Base-by-base conservation (phyloP, 106 monocot species). In the Dendrobium chrysotoxum region DNA sequence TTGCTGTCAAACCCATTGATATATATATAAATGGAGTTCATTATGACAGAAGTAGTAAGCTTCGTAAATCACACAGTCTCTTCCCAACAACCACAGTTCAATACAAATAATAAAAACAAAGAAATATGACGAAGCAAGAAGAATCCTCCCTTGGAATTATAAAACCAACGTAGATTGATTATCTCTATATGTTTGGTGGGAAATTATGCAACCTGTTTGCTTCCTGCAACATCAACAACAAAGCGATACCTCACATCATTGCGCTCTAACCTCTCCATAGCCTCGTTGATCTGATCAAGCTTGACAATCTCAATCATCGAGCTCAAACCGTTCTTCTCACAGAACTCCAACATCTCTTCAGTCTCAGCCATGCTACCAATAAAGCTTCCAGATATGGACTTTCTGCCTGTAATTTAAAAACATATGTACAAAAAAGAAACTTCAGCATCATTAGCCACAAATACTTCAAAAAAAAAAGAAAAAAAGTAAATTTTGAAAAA, bases 161-260 rank as follows among this genome's bases (percentile, higher is more conserved):
- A 50, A 13, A 50, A 50, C 11, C 11, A 50, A 50, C 50, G 35
- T 35, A 35, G 35, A 50, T 11, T 13, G 50, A 15, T 50, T 1
- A 44, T 44, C 44, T 15, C 50, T 50, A 3, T 15, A n/a, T 7
- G 0, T 61, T 61, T 61, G 61, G 61, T 61, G 23, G 23, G 50
- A 50, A 50, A 50, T 50, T 50, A 50, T 13, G 50, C 50, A 15
- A 3, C 13, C 13, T 13, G 50, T 50, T 50, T 50, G 61, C 61
- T 61, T 61, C 61, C 88, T 0, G 91, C 99, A 26, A 99, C 99
- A 39, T 99, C 99, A 10, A 99, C 87, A 4, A 99, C 99, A 23
- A 99, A 99, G 10, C 99, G 86, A 77, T 99, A 99, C 15, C 95
- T 82, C 17, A 99, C 99, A 41, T 99, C 99, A 68, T 99, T 99